A percentile compares a stretch with the other conserved stretches of the same genome.
phyloP scores from a whole-genome alignment of 306 rosid genomes.

The Vigna mungo region DNA sequence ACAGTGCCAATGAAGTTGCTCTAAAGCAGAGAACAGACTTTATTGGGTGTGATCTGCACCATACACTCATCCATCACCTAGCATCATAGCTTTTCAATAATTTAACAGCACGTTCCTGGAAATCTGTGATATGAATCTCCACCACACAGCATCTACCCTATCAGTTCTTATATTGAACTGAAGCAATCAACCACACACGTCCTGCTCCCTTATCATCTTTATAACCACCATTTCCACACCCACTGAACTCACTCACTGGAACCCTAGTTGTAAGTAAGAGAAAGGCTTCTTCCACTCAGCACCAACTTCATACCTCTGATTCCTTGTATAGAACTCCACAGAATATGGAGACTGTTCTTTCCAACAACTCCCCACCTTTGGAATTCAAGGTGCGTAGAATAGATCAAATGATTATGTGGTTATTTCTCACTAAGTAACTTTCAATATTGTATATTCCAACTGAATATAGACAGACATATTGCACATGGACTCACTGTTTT shows the following conservation, averaged over 20 bases:
- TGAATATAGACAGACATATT: neutral
- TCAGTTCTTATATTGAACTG: neutral
- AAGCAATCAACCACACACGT: constrained; percentile 27
- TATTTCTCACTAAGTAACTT: neutral
- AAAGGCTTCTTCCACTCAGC: constrained; percentile 26
- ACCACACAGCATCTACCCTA: constrained; percentile 21
- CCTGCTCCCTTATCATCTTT: constrained; percentile 39
- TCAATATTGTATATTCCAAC: neutral
- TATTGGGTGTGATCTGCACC: constrained; percentile 38
- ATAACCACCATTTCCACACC: constrained; percentile 39
- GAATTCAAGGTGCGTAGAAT: constrained; percentile 51
- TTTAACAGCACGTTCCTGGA: neutral
- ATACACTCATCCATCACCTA: constrained; percentile 28
- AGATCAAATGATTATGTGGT: neutral
- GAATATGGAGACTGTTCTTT: constrained; percentile 54
- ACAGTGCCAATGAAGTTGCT: neutral
- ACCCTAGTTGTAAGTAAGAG: neutral
- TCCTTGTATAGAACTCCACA: constrained; percentile 5
- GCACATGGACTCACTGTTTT: neutral
- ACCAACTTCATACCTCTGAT: neutral
- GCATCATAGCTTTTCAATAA: constrained; percentile 33
- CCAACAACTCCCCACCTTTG: constrained; percentile 39
- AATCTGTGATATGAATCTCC: neutral
- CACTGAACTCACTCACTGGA: constrained; percentile 7
- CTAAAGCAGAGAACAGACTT: constrained; percentile 24